Evolutionary conservation across 257 asterid species (phyloP).

Genomic region (Solanum chaucha): DNA sequence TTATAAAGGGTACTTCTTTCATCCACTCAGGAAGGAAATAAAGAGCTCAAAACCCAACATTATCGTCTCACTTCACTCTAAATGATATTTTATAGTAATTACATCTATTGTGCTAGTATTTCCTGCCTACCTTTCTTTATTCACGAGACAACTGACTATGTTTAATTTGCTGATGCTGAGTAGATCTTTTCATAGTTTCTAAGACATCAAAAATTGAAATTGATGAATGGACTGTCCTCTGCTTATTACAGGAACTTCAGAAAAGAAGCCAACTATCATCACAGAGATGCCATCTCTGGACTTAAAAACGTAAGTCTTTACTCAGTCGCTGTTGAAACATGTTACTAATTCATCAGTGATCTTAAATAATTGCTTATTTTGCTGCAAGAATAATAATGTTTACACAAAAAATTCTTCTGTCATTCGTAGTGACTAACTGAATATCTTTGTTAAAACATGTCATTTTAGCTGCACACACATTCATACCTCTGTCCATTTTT

Average conservation of each 20-base stretch:
- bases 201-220: not conserved
- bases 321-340: not conserved
- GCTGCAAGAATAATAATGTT: not conserved
- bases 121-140: not conserved
- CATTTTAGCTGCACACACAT: not conserved
- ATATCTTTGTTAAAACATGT: not conserved
- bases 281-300: constrained; percentile 47
- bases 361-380: not conserved
- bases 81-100: not conserved
- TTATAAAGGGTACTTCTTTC: not conserved
- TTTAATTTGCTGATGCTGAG: not conserved
- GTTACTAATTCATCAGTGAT: not conserved
- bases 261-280: constrained; percentile 30
- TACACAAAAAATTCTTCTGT: not conserved
- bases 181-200: not conserved
- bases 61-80: not conserved
- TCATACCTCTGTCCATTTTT: not conserved
- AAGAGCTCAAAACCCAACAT: not conserved
- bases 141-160: not conserved
- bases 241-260: constrained; percentile 36
- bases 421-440: not conserved
- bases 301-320: constrained; percentile 46
- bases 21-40: not conserved
- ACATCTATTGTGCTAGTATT: not conserved
- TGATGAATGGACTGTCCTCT: not conserved